phyloP scores from a whole-genome alignment of 371 early-diverging fungal genomes.

The Mortierella sp. region DNA sequence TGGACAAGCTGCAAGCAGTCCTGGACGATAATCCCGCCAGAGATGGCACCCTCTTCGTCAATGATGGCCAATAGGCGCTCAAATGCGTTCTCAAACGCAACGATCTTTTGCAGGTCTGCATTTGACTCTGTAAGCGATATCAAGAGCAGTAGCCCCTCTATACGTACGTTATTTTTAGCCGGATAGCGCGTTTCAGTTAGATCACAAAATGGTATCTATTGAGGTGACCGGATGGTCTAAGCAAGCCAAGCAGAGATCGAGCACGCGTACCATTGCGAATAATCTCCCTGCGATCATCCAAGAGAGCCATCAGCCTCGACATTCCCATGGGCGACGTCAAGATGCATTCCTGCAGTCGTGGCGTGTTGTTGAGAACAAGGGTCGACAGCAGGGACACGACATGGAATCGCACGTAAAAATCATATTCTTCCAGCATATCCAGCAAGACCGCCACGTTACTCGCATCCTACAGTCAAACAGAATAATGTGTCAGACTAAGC shows the following conservation, averaged over 20 bases:
- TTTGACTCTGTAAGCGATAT: conserved; percentile 90
- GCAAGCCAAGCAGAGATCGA: no score
- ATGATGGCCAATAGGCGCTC: conserved; percentile 89
- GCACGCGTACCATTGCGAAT: conserved; percentile 88
- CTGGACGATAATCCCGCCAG: conserved; percentile 95
- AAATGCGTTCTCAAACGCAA: conserved; percentile 97
- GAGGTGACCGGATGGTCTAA: no score
- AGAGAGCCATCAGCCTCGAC: conserved; percentile 90
- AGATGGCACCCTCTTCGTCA: conserved; percentile 91
- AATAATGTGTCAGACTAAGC: background rate
- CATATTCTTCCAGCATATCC: conserved; percentile 88
- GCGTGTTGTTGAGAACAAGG: conserved; percentile 72
- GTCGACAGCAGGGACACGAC: conserved; percentile 86
- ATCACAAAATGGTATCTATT: no score
- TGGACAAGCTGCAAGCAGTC: conserved; percentile 94
- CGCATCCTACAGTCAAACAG: conserved; percentile 64
- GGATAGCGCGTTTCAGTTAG: no score
- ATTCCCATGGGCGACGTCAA: conserved; percentile 92
- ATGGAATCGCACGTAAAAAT: conserved; percentile 94
- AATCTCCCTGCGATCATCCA: conserved; percentile 93
- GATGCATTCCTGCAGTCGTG: conserved; percentile 85
- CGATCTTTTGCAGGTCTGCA: conserved; percentile 97
- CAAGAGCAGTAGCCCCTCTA: conserved; percentile 91
- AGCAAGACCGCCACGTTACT: conserved; percentile 82
- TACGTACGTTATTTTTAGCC: no score